phyloP scores from a whole-genome alignment of 345 rosid species.

The Barbarea vulgaris region DNA sequence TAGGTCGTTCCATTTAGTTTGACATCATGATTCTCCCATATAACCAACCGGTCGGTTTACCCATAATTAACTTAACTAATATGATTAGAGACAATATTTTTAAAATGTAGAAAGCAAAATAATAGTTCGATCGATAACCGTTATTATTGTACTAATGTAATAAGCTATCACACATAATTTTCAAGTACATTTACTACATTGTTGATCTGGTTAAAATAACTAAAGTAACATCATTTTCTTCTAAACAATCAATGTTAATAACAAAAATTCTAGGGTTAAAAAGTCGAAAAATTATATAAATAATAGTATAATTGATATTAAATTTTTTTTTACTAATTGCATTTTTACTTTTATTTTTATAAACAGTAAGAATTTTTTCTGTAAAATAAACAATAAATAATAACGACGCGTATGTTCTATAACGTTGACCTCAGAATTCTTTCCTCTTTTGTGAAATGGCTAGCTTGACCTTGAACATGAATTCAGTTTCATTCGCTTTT shows the following conservation, averaged over 20 bases:
- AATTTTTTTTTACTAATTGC: neutral
- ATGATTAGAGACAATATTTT: too few species aligned
- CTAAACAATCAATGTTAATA: neutral
- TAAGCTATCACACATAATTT: too few species aligned
- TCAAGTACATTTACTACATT: too few species aligned
- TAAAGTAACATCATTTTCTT: neutral
- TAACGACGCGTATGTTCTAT: neutral
- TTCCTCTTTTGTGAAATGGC: neutral
- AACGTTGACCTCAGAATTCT: neutral
- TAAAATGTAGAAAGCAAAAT: too few species aligned
- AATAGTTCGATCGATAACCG: too few species aligned
- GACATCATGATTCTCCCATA: neutral
- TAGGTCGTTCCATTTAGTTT: neutral
- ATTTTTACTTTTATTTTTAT: neutral
- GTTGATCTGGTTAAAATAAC: neutral
- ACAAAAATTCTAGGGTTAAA: neutral
- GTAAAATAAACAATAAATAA: neutral
- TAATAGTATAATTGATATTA: neutral
- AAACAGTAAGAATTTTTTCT: too few species aligned
- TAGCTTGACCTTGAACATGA: conserved; percentile 4
- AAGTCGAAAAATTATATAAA: neutral
- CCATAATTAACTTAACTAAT: neutral
- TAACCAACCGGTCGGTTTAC: neutral
- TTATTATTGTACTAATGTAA: too few species aligned
- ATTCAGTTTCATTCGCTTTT: neutral